Evolutionary conservation across 177 flowering plant genomes (phyloP), one percentile per base, ranked within the genome.

Genomic region (Tripterygium wilfordii): DNA sequence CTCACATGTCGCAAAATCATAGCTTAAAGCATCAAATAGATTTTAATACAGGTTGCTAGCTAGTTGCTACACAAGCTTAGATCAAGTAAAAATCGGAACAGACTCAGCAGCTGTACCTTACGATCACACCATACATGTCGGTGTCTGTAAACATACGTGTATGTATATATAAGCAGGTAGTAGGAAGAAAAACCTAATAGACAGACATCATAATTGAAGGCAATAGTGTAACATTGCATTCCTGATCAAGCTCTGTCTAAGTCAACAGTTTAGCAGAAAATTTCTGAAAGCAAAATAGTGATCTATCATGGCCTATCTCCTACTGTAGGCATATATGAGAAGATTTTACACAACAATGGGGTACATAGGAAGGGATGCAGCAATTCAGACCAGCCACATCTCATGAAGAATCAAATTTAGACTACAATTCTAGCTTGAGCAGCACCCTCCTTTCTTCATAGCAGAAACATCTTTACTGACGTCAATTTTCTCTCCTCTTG

Each of bases 401-500:
- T 19, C 20, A 2, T 20, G 8, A 41, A 56, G 14, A 31, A 21
- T 42, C 33, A 23, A 16, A 35, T 30, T 18, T 8, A 18, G 12
- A 44, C 47, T 8, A 32, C 28, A 17, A 29, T 20, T 60, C 63
- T 72, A 80, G 56, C 48, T 55, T 28, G 87, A 78, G 60, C 91
- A 83, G 76, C 91, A 83, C 13, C 85, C 85, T 6, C 61, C 49
- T 67, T 56, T 78, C 75, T 80, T 83, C 68, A 68, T 42, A 21
- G 67, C 74, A 16, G 92, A 77, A 10, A 67, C 75, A 23, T 80
- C 83, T 38, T 74, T 77, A 36, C 74, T 66, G 39, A 83, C 54
- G 23, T 83, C 80, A 40, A 83, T 83, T 35, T 67, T 83, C 73
- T 80, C 85, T 21, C 91, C 91, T 57, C 73, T 65, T 37, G 91